Base-by-base conservation (phyloP, 2,329 filamentous ascomycete genomes). In the Fusarium setosum region DNA sequence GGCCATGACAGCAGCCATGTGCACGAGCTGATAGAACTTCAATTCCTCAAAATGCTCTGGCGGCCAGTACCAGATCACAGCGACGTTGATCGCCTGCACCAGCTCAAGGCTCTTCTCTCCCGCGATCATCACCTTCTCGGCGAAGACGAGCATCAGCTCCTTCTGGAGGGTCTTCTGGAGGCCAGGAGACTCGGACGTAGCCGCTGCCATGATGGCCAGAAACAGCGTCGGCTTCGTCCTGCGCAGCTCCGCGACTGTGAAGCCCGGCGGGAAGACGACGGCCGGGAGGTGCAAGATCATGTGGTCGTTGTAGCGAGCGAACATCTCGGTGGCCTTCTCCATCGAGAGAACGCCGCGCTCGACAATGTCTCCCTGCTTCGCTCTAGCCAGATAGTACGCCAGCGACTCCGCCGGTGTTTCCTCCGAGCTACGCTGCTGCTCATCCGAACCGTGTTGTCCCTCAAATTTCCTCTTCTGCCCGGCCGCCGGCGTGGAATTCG, bases 11-110 rank as follows among this genome's bases (percentile, higher is more conserved):
- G 90, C 90, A 3, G 92, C 91, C 73, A 93, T 88, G 75, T 97
- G 92, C 42, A 93, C 88, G 67, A 96, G 85, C 79, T 95, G 92
- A 79, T 96, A 97, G 75, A 96, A 96, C 74, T 96, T 96, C 72
- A 95, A 87, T 78, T 96, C 91, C 72, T 96, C 92, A 59, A 92
- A 92, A 70, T 92, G 86, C 67, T 95, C 90, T 0, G 93, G 93
- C 15, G 93, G 92, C 75, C 89, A 89, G 75, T 97, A 96, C 92
- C 93, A 97, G 18, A 94, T 86, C n/a, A 90, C 88, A 7, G 88
- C 84, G 4, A 97, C 81, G 58, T 92, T 85, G 37, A 97, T 80
- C 2, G 92, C 87, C 78, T 97, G 94, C 9, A 96, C 88, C 7
- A 97, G 82, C 76, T 97, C 94, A 17, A 97, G 79, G 32, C 87